Base-by-base conservation (phyloP, 1,139 yeast genomes). In the Nakaseomyces glabratus region DNA sequence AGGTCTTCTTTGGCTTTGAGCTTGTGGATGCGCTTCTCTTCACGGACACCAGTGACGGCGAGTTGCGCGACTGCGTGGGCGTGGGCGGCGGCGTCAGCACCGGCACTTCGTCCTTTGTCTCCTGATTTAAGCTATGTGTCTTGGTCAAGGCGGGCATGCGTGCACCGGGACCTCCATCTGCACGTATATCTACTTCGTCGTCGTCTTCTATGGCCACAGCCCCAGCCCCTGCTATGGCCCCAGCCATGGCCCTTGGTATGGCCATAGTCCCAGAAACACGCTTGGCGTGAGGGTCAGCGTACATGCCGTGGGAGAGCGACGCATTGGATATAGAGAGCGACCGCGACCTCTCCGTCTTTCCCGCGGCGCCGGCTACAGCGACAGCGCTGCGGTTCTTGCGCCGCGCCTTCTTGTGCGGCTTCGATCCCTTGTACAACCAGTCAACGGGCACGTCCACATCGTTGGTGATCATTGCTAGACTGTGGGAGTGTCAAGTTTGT, bases 381-480 rank as follows among this genome's bases (percentile, higher is more conserved):
- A 1, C 20, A 16, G 7, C 8, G 13, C n/a, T 16, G 21, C 20
- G 32, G 25, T 4, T 17, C 23, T 19, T 16, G 24, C 28, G 29
- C 20, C 24, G 22, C 28, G 26, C 31, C 24, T 26, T 18, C 24
- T 35, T 38, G 4, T 23, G 15, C 23, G 28, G 40, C 13, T 40
- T 40, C 31, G 46, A 47, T 4, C 52, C 51, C 36, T 46, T 52
- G 40, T 55, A 55, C 25, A 55, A 39, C 60, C 60, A 55, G 30
- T 53, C 60, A 8, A 48, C 51, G 7, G 54, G 52, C 19, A 55
- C 49, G 39, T 55, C 60, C 19, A 52, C 44, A 26, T 49, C 56
- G 6, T 38, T 35, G 19, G 18, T 18, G 4, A 24, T 20, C 28
- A 24, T 26, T 15, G 7, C 9, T 7, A 22, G 9, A 9, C 24